A percentile compares a stretch with the other conserved stretches of the same genome.
phyloP scores from a whole-genome alignment of 306 rosid species.

The Dalbergia cultrata region DNA sequence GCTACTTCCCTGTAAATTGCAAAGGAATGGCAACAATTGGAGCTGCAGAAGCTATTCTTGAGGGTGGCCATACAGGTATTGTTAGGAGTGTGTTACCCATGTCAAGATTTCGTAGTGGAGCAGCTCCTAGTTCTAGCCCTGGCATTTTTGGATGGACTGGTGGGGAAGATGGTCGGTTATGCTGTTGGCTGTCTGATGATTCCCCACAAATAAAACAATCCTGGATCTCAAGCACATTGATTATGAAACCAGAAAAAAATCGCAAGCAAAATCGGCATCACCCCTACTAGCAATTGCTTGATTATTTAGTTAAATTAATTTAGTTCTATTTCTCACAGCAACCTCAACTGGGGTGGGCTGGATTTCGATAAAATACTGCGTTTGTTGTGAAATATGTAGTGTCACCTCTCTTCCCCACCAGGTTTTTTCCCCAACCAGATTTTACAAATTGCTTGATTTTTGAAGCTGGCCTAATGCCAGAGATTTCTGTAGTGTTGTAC shows the following conservation, averaged over 20 bases:
- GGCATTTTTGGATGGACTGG: constrained; percentile 95
- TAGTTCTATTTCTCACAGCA: constrained; percentile 22
- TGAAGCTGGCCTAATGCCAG: neutral
- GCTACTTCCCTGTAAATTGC: constrained; percentile 79
- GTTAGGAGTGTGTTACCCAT: constrained; percentile 76
- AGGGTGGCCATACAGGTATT: constrained; percentile 78
- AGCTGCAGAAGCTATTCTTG: constrained; percentile 85
- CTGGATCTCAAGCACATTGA: constrained; percentile 79
- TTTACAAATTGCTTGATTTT: neutral
- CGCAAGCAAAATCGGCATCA: constrained; percentile 73
- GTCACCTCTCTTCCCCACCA: neutral
- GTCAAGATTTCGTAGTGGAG: constrained; percentile 54
- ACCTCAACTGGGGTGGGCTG: constrained; percentile 14
- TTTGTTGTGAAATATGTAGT: neutral
- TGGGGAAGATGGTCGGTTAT: constrained; percentile 93
- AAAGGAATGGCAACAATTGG: constrained; percentile 61
- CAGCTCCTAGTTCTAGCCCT: constrained; percentile 46
- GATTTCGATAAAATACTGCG: neutral
- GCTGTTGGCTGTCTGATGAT: constrained; percentile 86
- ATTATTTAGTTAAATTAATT: constrained; percentile 17
- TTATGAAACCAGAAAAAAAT: constrained; percentile 58
- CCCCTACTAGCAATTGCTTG: constrained; percentile 61
- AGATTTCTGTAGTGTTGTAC: too few species aligned
- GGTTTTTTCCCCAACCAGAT: neutral
- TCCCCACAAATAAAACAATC: constrained; percentile 62